Percentiles rank a stretch among this genome's conserved stretches.
Evolutionary conservation across 129 eudicot genomes (phyloP).

Genomic region (Oenanthe sinensis): DNA sequence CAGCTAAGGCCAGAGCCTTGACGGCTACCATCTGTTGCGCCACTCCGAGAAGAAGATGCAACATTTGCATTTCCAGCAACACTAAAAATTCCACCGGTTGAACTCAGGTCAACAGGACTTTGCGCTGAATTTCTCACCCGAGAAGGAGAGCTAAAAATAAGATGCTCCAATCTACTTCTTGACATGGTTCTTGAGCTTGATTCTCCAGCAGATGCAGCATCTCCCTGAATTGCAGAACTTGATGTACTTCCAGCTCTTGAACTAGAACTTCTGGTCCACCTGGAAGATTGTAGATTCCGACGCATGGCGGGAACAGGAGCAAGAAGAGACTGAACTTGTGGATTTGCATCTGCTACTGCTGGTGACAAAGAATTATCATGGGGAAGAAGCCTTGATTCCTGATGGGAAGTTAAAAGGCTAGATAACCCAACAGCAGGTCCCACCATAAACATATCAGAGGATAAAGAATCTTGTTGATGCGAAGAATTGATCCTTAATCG

Average conservation of each 20-base stretch:
- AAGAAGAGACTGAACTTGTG: conserved; percentile 16
- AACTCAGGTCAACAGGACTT: conserved; percentile 30
- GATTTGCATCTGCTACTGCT: conserved; percentile 30
- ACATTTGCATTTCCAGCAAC: conserved; percentile 21
- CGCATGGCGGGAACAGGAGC: conserved; percentile 39
- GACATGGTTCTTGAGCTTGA: conserved; percentile 34
- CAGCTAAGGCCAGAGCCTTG: conserved; percentile 26
- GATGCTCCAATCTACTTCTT: conserved; percentile 55
- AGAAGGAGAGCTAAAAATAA: conserved; percentile 39
- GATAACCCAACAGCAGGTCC: conserved; percentile 12
- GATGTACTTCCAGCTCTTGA: conserved; percentile 35
- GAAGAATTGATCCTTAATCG: conserved; percentile 51
- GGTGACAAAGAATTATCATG: conserved; percentile 28
- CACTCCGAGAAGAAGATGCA: conserved; percentile 33
- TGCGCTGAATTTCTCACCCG: conserved; percentile 34
- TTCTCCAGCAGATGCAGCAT: conserved; percentile 16
- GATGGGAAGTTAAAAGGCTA: conserved; percentile 18
- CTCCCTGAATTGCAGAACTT: conserved; percentile 25
- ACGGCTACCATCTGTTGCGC: conserved; percentile 23
- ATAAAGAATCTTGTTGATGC: conserved; percentile 32
- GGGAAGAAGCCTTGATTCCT: conserved; percentile 36
- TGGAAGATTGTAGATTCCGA: conserved; percentile 39
- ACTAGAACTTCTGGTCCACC: conserved; percentile 61
- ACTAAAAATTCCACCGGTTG: conserved; percentile 25
- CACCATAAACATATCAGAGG: conserved; percentile 11